Conservation (phyloP, 352 stramenopile species). For the Globisporangium recalcitrans region DNA sequence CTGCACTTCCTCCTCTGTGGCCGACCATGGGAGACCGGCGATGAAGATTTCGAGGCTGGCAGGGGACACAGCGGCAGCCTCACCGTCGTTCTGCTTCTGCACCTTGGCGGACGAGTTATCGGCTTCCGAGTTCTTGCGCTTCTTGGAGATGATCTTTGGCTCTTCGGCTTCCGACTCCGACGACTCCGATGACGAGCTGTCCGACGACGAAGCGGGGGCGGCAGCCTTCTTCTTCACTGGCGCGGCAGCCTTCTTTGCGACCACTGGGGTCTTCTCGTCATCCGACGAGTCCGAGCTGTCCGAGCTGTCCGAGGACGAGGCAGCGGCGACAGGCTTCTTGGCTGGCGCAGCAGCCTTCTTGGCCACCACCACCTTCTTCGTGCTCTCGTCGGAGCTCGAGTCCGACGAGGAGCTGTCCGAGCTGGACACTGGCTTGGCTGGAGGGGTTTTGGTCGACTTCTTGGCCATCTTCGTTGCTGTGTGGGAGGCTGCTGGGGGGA, state of each 20-base stretch:
- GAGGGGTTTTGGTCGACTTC: constrained; percentile 27
- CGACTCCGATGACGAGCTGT: constrained; percentile 18
- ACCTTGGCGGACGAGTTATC: constrained; percentile 57
- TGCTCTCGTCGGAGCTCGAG: constrained; percentile 35
- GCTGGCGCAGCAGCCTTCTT: constrained; percentile 28
- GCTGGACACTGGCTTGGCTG: constrained; percentile 30
- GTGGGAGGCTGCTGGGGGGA: constrained; percentile 5
- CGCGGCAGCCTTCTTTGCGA: constrained; percentile 29
- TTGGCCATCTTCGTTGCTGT: constrained; percentile 28
- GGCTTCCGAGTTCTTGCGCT: constrained; percentile 78
- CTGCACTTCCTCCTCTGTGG: constrained; percentile 91
- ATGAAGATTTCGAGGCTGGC: constrained; percentile 84
- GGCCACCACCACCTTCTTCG: constrained; percentile 30
- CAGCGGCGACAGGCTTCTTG: constrained; percentile 58
- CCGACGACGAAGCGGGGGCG: constrained; percentile 10
- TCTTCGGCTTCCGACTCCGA: constrained; percentile 55
- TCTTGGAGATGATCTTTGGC: constrained; percentile 66
- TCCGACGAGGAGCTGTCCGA: constrained; percentile 34
- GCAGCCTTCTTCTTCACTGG: constrained; percentile 29
- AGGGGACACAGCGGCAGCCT: constrained; percentile 42
- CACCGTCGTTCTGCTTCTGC: constrained; percentile 70
- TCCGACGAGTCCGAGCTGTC: constrained; percentile 28
- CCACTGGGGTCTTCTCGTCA: constrained; percentile 25
- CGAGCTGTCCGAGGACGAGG: constrained; percentile 28
- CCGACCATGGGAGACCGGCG: constrained; percentile 92